Evolutionary conservation across 2,329 filamentous ascomycete genomes (phyloP).

Genomic region (Didymella segeticola): DNA sequence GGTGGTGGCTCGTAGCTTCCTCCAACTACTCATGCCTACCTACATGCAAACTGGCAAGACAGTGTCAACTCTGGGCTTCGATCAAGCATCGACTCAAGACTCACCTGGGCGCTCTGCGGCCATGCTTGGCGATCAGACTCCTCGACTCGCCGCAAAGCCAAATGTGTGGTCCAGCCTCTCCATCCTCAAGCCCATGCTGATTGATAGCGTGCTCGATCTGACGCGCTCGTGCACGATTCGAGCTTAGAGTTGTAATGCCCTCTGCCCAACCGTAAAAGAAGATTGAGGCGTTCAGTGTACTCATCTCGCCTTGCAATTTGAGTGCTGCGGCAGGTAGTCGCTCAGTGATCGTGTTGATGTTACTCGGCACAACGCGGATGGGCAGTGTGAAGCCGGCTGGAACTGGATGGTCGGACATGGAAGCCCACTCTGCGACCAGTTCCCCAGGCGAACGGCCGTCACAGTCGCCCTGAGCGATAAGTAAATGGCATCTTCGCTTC

Average conservation of each 20-base stretch:
- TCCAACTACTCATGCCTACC: neutral
- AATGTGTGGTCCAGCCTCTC: constrained; percentile 65
- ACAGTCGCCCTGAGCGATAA: constrained; percentile 58
- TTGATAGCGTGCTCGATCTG: constrained; percentile 68
- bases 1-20: neutral
- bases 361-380: constrained; percentile 60
- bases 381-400: constrained; percentile 66
- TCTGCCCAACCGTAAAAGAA: constrained; percentile 75
- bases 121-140: constrained; percentile 68
- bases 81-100: neutral
- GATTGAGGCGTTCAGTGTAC: constrained; percentile 70
- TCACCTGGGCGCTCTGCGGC: constrained; percentile 23
- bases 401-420: constrained; percentile 62
- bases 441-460: constrained; percentile 16
- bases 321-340: constrained; percentile 56
- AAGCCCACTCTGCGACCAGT: constrained; percentile 32
- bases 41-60: neutral
- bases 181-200: constrained; percentile 55
- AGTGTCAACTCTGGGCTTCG: neutral
- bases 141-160: constrained; percentile 71
- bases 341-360: constrained; percentile 45
- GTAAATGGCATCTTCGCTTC: constrained; percentile 63
- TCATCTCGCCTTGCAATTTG: constrained; percentile 58
- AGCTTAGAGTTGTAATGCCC: constrained; percentile 71
- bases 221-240: constrained; percentile 71